Conservation (phyloP, 2,329 filamentous ascomycete genomes). For the Trichoderma sp. region DNA sequence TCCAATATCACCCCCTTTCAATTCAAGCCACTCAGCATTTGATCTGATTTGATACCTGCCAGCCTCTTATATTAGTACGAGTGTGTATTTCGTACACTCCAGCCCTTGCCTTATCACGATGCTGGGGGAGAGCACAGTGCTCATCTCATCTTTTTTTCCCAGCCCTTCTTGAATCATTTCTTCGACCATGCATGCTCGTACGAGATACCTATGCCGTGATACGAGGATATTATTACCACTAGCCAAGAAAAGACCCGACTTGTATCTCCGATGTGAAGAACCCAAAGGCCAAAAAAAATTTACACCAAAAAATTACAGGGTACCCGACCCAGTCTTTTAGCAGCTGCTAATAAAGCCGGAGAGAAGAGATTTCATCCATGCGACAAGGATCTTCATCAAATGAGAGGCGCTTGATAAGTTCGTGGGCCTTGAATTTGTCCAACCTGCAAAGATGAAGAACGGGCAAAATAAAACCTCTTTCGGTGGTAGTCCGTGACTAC, state of each 20-base stretch:
- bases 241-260: not conserved
- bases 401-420: slow-evolving; percentile 17
- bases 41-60: not conserved
- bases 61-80: not conserved
- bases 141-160: not conserved
- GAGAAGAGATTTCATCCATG: slow-evolving; percentile 11
- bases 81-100: not conserved
- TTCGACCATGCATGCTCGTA: not conserved
- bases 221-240: not conserved
- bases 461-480: not conserved
- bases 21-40: slow-evolving; percentile 3
- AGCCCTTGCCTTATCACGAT: not conserved
- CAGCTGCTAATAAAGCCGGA: slow-evolving; percentile 16
- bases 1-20: not conserved
- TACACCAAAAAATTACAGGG: not conserved
- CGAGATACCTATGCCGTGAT: not conserved
- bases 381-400: slow-evolving; percentile 15
- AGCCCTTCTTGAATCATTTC: not conserved
- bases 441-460: not conserved
- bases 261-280: slow-evolving; percentile 11
- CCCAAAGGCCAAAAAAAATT: not conserved
- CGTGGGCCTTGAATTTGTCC: not conserved
- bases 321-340: slow-evolving; percentile 15
- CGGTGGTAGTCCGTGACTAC: not conserved
- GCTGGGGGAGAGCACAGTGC: not conserved